Percentiles rank a stretch among this genome's conserved stretches.
Evolutionary conservation across 352 stramenopile species (phyloP).

Genomic region (Aphanomyces cochlioides): DNA sequence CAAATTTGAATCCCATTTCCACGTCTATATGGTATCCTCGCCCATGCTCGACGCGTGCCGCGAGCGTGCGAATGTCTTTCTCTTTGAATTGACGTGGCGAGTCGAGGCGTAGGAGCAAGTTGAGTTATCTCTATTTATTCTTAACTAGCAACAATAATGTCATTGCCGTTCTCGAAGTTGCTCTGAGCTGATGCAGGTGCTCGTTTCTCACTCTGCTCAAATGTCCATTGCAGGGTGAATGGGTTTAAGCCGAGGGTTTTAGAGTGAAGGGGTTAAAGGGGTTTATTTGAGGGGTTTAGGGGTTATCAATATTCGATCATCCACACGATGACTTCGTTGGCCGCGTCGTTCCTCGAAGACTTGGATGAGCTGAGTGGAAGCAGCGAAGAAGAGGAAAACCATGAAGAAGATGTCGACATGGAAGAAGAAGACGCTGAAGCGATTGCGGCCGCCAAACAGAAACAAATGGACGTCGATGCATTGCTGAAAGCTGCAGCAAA

Average conservation of each 20-base stretch:
- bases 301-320: neutral
- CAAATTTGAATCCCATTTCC: neutral
- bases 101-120: too few relatives aligned
- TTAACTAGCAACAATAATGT: too few relatives aligned
- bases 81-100: slow-evolving; percentile 7
- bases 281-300: too few relatives aligned
- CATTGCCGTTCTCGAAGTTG: too few relatives aligned
- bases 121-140: too few relatives aligned
- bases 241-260: too few relatives aligned
- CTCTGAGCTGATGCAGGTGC: too few relatives aligned
- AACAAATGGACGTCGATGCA: slow-evolving; percentile 38
- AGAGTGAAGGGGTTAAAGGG: too few relatives aligned
- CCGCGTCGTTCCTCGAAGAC: slow-evolving; percentile 87
- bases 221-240: too few relatives aligned
- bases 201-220: too few relatives aligned
- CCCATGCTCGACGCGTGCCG: slow-evolving; percentile 6
- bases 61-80: neutral
- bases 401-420: slow-evolving; percentile 33
- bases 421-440: slow-evolving; percentile 31
- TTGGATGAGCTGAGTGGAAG: slow-evolving; percentile 83
- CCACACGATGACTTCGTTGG: slow-evolving; percentile 71
- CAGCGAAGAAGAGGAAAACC: slow-evolving; percentile 51
- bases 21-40: neutral
- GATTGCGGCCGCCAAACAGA: slow-evolving; percentile 28
- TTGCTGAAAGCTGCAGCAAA: slow-evolving; percentile 45